Conservation (phyloP, 2,329 filamentous ascomycete genomes). For the Decorospora gaudefroyi region DNA sequence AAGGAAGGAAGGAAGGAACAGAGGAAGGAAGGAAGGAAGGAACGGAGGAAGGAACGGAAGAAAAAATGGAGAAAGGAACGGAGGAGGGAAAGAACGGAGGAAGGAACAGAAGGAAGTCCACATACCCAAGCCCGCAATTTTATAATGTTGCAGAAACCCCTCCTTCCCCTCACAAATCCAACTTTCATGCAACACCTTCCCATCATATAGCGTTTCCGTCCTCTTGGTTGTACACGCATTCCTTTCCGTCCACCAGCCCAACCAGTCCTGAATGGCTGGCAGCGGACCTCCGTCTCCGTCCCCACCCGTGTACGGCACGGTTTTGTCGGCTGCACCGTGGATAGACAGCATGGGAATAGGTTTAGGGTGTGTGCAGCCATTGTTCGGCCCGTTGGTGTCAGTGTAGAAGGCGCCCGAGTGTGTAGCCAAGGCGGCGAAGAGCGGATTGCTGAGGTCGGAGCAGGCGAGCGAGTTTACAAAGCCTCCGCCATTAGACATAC, state of each 20-base stretch:
- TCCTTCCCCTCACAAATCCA: constrained; percentile 50
- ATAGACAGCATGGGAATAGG: constrained; percentile 55
- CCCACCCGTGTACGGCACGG: constrained; percentile 54
- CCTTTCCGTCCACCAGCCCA: constrained; percentile 51
- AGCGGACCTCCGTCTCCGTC: constrained; percentile 51
- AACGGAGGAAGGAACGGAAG: too few relatives aligned
- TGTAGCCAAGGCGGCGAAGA: constrained; percentile 55
- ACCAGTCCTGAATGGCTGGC: constrained; percentile 52
- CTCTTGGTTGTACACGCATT: constrained; percentile 45
- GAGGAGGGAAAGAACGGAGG: neutral
- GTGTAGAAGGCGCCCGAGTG: constrained; percentile 56
- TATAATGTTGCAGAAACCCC: constrained; percentile 53
- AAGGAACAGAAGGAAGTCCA: too few relatives aligned
- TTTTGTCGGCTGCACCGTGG: constrained; percentile 56
- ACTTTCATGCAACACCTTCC: constrained; percentile 51
- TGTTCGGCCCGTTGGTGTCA: constrained; percentile 45
- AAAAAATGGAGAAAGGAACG: too few relatives aligned
- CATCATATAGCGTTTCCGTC: constrained; percentile 44
- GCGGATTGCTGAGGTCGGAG: constrained; percentile 45
- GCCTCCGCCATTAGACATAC: constrained; percentile 54
- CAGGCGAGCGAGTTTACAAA: constrained; percentile 57
- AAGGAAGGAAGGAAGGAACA: too few relatives aligned
- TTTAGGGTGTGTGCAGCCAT: constrained; percentile 49
- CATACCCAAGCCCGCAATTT: constrained; percentile 51
- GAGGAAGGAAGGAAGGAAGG: too few relatives aligned